Conservation (phyloP, 139 green algal species). For the Coccomyxa sp. region DNA sequence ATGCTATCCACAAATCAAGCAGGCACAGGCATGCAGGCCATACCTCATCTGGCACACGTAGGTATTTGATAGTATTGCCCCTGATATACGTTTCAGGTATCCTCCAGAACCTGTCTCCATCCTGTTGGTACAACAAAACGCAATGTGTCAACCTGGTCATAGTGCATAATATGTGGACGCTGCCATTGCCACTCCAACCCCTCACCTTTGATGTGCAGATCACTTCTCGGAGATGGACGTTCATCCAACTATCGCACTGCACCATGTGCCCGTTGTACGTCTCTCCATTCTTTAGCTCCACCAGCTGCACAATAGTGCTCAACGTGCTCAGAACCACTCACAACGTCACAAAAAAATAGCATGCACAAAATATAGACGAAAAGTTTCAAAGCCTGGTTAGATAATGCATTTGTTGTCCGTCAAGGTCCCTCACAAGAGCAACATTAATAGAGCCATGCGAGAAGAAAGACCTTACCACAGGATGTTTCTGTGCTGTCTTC, state of each 20-base stretch:
- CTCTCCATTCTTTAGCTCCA: constrained; percentile 98
- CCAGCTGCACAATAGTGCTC: constrained; percentile 58
- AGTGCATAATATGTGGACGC: too few relatives aligned
- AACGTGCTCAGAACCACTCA: neutral
- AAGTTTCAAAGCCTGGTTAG: neutral
- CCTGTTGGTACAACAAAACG: constrained; percentile 37
- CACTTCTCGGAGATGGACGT: constrained; percentile 94
- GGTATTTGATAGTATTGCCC: constrained; percentile 99
- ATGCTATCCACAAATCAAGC: neutral
- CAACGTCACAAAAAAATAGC: neutral
- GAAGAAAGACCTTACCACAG: constrained; percentile 61
- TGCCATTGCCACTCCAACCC: too few relatives aligned
- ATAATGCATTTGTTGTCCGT: neutral
- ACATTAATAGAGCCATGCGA: too few relatives aligned
- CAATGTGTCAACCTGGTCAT: too few relatives aligned
- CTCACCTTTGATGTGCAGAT: constrained; percentile 94
- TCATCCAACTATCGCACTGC: constrained; percentile 98
- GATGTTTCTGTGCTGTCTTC: constrained; percentile 77
- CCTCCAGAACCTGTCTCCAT: constrained; percentile 93
- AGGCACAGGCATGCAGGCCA: neutral
- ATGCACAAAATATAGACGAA: neutral
- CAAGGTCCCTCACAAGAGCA: too few relatives aligned
- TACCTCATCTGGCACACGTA: constrained; percentile 94
- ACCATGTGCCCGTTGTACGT: constrained; percentile 98
- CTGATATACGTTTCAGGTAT: constrained; percentile 94